A percentile compares a stretch with the other conserved stretches of the same genome.
Evolutionary conservation across 257 asterid genomes (phyloP).

Genomic region (Ehretia macrophylla): DNA sequence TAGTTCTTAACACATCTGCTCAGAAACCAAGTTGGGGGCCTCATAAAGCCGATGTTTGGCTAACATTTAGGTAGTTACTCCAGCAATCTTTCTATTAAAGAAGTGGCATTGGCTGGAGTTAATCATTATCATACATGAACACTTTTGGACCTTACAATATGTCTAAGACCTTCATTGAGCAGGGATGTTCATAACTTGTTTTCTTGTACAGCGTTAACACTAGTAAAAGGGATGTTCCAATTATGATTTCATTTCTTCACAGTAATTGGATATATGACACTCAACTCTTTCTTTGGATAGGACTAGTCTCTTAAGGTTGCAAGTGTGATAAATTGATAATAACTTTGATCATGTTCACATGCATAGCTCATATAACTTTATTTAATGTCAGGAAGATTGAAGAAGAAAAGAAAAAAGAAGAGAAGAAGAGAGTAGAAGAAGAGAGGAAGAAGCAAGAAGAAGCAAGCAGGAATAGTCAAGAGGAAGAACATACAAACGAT

Average conservation of each 20-base stretch:
- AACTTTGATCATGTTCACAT: no score
- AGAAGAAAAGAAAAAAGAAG: constrained; percentile 56
- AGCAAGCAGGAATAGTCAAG: not conserved
- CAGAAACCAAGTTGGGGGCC: not conserved
- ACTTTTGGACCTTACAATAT: not conserved
- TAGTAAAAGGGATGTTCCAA: not conserved
- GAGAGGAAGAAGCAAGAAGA: constrained; percentile 7
- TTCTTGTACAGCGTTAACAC: not conserved
- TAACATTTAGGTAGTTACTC: not conserved
- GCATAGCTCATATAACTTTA: not conserved
- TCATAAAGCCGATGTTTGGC: not conserved
- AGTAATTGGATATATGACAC: no score
- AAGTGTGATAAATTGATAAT: no score
- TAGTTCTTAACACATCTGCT: not conserved
- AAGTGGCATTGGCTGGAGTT: not conserved
- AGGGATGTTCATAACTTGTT: not conserved
- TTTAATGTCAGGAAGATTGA: constrained; percentile 48
- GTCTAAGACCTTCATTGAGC: not conserved
- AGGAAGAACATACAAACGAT: not conserved
- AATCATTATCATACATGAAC: not conserved
- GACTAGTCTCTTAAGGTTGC: no score
- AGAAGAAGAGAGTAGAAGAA: constrained; percentile 18
- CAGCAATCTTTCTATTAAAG: no score
- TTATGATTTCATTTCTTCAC: no score
- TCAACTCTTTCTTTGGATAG: no score